Conservation (phyloP, 805 yeast species). For the Geotrichum ghanense region DNA sequence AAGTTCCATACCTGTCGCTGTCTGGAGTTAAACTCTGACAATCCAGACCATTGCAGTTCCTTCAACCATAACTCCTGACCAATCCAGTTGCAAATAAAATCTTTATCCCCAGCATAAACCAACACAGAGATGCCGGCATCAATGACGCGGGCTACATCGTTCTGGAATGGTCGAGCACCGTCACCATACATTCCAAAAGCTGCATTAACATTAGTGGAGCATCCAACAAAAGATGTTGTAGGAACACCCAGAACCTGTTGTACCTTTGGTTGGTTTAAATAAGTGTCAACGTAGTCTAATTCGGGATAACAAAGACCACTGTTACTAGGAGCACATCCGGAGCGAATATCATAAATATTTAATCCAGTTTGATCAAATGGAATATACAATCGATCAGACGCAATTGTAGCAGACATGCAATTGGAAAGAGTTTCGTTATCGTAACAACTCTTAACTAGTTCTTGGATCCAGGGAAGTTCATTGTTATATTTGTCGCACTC, state of each 20-base stretch:
- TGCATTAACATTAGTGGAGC: constrained; percentile 68
- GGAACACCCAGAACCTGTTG: constrained; percentile 77
- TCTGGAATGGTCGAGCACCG: constrained; percentile 76
- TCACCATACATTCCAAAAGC: constrained; percentile 50
- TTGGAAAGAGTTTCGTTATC: constrained; percentile 56
- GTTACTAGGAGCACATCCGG: constrained; percentile 44
- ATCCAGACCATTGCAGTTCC: constrained; percentile 46
- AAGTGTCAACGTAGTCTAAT: constrained; percentile 57
- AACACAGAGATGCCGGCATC: constrained; percentile 60
- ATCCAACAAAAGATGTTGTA: constrained; percentile 60
- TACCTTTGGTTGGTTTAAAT: constrained; percentile 64
- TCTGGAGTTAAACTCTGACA: constrained; percentile 35
- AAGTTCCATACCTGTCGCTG: constrained; percentile 21
- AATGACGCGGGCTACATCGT: constrained; percentile 50
- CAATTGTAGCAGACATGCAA: constrained; percentile 85
- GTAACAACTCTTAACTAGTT: constrained; percentile 65
- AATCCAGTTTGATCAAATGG: constrained; percentile 73
- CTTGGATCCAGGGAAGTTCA: constrained; percentile 60
- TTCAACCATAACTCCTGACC: constrained; percentile 76
- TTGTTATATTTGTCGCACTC: constrained; percentile 60
- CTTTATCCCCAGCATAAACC: constrained; percentile 82
- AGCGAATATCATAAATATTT: constrained; percentile 67
- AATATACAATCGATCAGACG: constrained; percentile 73
- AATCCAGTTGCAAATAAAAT: constrained; percentile 80
- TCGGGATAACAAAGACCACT: constrained; percentile 56